Evolutionary conservation across 2,329 filamentous ascomycete species (phyloP).

Genomic region (Ceratocystis lukuohia): DNA sequence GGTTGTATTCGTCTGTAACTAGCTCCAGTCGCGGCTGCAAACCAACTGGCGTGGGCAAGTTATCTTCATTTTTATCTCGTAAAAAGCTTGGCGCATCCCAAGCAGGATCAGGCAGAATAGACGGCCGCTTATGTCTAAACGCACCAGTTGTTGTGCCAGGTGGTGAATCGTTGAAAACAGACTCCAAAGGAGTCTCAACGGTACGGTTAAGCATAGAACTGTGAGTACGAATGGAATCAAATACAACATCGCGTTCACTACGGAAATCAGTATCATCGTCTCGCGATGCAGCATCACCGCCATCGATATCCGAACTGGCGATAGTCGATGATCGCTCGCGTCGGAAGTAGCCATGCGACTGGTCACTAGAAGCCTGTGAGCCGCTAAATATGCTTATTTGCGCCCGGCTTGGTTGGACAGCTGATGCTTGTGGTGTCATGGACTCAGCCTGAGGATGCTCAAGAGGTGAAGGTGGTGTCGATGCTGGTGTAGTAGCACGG

Average conservation of each 20-base stretch:
- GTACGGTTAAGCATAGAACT: constrained; percentile 53
- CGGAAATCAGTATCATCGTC: constrained; percentile 69
- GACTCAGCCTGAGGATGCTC: constrained; percentile 21
- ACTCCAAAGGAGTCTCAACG: constrained; percentile 59
- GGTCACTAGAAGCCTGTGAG: constrained; percentile 12
- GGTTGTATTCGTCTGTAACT: constrained; percentile 12
- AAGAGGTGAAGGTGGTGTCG: background rate
- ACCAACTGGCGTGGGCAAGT: constrained; percentile 30
- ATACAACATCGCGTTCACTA: constrained; percentile 52
- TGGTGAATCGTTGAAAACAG: constrained; percentile 69
- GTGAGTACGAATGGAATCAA: constrained; percentile 61
- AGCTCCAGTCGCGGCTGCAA: constrained; percentile 14
- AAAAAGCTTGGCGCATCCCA: constrained; percentile 19
- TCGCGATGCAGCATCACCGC: constrained; percentile 48
- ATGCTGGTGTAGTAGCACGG: constrained; percentile 4
- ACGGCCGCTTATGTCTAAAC: constrained; percentile 15
- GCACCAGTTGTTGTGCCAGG: constrained; percentile 39
- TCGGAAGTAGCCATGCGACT: constrained; percentile 21
- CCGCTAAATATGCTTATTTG: constrained; percentile 24
- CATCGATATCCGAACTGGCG: constrained; percentile 56
- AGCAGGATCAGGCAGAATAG: constrained; percentile 17
- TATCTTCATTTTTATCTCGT: constrained; percentile 49
- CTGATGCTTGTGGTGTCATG: constrained; percentile 31
- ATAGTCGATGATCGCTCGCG: constrained; percentile 41
- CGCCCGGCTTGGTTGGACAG: background rate